These are phyloP conservation scores for Kuraishia cidri DNA, from an alignment of 805 yeast genomes.

Conservation along the genomic window DNA sequence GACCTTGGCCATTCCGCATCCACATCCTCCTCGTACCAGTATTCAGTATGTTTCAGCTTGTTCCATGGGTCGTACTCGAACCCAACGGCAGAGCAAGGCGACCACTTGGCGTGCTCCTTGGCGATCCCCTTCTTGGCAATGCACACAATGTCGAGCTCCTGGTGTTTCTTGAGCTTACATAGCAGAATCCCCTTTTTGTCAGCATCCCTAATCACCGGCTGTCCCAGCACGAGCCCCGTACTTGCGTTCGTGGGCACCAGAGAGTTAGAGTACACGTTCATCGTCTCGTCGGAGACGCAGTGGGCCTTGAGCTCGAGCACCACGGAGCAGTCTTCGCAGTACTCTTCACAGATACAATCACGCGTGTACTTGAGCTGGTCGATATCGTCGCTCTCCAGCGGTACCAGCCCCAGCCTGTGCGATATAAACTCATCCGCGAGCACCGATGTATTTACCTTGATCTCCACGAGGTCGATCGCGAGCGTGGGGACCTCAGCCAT, in stretches of 20 bases:
- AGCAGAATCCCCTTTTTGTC: constrained; percentile 79
- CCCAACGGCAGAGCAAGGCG: constrained; percentile 91
- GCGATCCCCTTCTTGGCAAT: constrained; percentile 97
- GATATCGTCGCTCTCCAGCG: constrained; percentile 76
- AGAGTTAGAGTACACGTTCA: constrained; percentile 87
- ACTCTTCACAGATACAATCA: constrained; percentile 97
- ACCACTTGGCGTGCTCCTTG: constrained; percentile 98
- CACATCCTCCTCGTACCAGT: constrained; percentile 89
- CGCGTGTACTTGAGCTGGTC: constrained; percentile 81
- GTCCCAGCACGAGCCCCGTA: constrained; percentile 44
- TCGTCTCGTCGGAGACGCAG: constrained; percentile 80
- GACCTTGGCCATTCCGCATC: constrained; percentile 91
- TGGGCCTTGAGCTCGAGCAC: constrained; percentile 75
- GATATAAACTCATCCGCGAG: constrained; percentile 95
- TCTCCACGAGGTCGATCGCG: constrained; percentile 93
- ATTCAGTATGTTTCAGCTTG: constrained; percentile 90
- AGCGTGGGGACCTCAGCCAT: constrained; percentile 94
- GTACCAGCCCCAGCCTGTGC: constrained; percentile 89
- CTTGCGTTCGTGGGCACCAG: constrained; percentile 30
- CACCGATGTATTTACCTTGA: constrained; percentile 87
- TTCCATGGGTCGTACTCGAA: constrained; percentile 99
- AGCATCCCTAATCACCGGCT: constrained; percentile 77
- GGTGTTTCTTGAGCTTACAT: constrained; percentile 87
- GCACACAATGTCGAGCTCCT: constrained; percentile 82
- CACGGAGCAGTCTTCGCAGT: constrained; percentile 93